phyloP scores from a whole-genome alignment of 306 rosid genomes.

The Cyclanthera cordifolia region DNA sequence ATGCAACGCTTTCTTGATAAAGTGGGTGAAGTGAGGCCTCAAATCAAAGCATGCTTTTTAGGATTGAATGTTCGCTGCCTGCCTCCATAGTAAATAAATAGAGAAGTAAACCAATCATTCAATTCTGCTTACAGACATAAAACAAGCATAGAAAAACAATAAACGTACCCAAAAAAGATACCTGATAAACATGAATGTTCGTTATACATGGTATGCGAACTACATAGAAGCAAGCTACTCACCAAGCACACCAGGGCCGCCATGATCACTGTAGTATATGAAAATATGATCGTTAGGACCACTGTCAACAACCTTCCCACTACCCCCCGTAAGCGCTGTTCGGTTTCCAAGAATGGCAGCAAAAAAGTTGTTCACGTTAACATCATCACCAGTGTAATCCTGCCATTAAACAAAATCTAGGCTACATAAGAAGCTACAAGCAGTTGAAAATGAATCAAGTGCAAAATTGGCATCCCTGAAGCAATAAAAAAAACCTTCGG shows the following conservation, averaged over 20 bases:
- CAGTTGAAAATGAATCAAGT: background rate
- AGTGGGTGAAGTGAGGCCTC: background rate
- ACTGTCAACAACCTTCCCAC: conserved; percentile 87
- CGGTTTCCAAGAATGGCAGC: conserved; percentile 80
- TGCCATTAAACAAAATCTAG: conserved; percentile 22
- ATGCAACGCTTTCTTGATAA: background rate
- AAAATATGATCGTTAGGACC: conserved; percentile 93
- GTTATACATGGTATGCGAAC: background rate
- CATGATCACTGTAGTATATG: conserved; percentile 73
- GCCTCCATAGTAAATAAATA: background rate
- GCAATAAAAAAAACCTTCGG: conserved; percentile 52
- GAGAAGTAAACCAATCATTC: background rate
- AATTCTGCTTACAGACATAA: background rate
- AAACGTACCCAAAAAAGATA: too few relatives aligned
- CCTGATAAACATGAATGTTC: background rate
- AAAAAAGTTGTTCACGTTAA: conserved; percentile 51
- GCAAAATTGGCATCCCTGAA: background rate
- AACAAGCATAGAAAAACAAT: background rate
- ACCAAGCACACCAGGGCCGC: conserved; percentile 98
- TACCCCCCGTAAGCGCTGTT: conserved; percentile 71
- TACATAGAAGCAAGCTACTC: conserved; percentile 35
- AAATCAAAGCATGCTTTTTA: background rate
- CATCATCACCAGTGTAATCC: conserved; percentile 83
- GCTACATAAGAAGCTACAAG: background rate
- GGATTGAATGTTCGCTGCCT: background rate